Conservation (phyloP, 176 grass and related monocot genomes). For the Puccinellia tenuiflora region DNA sequence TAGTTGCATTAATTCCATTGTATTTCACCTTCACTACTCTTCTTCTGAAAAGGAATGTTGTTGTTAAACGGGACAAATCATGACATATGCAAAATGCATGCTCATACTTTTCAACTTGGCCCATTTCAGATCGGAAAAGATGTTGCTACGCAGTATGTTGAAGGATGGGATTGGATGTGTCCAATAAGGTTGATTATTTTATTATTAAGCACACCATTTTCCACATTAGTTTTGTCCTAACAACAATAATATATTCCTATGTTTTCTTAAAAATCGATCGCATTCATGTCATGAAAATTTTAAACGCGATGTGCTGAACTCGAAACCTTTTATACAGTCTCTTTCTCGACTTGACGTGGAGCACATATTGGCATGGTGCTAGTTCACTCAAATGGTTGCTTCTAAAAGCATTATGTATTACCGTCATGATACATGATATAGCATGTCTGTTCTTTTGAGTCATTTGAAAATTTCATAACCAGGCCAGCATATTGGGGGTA, state of each 20-base stretch:
- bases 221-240: background rate
- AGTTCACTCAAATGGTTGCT: background rate
- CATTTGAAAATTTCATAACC: constrained; percentile 4
- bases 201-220: background rate
- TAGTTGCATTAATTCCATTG: background rate
- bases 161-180: constrained; percentile 99
- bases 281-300: background rate
- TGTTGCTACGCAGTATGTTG: constrained; percentile 93
- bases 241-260: background rate
- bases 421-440: background rate
- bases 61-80: background rate
- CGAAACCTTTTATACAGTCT: background rate
- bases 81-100: constrained; percentile 5
- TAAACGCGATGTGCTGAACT: background rate
- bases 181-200: constrained; percentile 68
- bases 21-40: background rate
- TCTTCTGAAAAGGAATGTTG: constrained; percentile 16
- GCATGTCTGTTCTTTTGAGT: background rate
- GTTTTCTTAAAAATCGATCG: background rate
- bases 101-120: constrained; percentile 6
- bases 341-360: background rate
- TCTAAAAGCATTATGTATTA: background rate
- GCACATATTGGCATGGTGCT: background rate
- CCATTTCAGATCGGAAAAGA: constrained; percentile 87
- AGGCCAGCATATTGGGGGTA: background rate